Evolutionary conservation across 2,329 filamentous ascomycete species (phyloP).

Genomic region (Pseudocercospora fijiensis): DNA sequence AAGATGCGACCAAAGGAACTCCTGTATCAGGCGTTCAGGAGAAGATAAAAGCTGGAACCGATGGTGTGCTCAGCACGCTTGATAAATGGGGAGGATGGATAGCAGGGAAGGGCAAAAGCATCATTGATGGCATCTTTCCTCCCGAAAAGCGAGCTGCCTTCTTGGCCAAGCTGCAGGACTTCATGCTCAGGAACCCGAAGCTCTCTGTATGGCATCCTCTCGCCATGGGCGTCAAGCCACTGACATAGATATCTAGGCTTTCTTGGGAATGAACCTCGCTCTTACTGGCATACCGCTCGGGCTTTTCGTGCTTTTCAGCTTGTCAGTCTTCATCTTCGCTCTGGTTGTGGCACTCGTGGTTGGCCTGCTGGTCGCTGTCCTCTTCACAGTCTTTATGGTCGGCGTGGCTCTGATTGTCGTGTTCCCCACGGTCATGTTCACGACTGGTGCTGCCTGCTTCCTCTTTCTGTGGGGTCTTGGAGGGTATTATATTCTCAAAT

Average conservation of each 20-base stretch:
- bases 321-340: slow-evolving; percentile 63
- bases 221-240: slow-evolving; percentile 31
- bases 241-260: slow-evolving; percentile 54
- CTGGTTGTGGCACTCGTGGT: slow-evolving; percentile 59
- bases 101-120: slow-evolving; percentile 34
- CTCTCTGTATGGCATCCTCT: slow-evolving; percentile 56
- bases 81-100: slow-evolving; percentile 33
- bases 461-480: slow-evolving; percentile 67
- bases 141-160: slow-evolving; percentile 60
- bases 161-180: slow-evolving; percentile 54
- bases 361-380: slow-evolving; percentile 50
- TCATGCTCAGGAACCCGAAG: slow-evolving; percentile 65
- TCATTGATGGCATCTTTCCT: slow-evolving; percentile 56
- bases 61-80: slow-evolving; percentile 33
- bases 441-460: slow-evolving; percentile 60
- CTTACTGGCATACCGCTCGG: slow-evolving; percentile 66
- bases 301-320: slow-evolving; percentile 66
- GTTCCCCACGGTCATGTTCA: slow-evolving; percentile 66
- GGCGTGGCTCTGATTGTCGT: slow-evolving; percentile 66
- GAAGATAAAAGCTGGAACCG: slow-evolving; percentile 32
- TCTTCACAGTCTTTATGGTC: slow-evolving; percentile 68
- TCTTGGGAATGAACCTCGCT: slow-evolving; percentile 63
- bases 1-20: slow-evolving; percentile 26
- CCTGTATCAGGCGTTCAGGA: slow-evolving; percentile 24
- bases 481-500: slow-evolving; percentile 54